Percentiles rank a stretch among this genome's conserved stretches.
Conservation (phyloP, 345 rosid genomes). For the Hypericum androsaemum region DNA sequence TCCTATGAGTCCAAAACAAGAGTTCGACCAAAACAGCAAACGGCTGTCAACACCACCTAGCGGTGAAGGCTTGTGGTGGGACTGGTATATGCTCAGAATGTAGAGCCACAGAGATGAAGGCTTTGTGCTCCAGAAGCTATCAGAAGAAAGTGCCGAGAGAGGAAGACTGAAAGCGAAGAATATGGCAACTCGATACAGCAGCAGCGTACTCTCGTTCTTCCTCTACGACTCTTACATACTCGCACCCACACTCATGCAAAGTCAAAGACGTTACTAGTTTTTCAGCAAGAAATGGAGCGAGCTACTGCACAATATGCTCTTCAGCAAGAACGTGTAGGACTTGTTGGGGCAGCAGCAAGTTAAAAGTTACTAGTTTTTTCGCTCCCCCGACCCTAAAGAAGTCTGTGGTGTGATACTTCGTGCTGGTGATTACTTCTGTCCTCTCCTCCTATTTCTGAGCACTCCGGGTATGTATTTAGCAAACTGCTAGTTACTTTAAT, state of each 20-base stretch:
- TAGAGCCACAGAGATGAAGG: constrained; percentile 93
- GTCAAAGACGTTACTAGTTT: constrained; percentile 3
- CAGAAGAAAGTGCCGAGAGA: constrained; percentile 62
- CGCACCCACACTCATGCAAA: background rate
- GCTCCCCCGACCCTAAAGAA: too few relatives aligned
- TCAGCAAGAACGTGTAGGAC: constrained; percentile 57
- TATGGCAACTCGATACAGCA: constrained; percentile 83
- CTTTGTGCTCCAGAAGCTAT: constrained; percentile 63
- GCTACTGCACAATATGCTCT: constrained; percentile 89
- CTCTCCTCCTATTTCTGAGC: too few relatives aligned
- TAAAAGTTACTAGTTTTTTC: constrained; percentile 35
- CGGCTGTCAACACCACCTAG: too few relatives aligned
- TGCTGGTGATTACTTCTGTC: too few relatives aligned
- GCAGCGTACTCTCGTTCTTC: constrained; percentile 51
- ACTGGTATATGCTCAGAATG: constrained; percentile 83
- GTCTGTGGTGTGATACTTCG: too few relatives aligned
- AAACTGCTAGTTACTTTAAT: too few relatives aligned
- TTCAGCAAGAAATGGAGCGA: constrained; percentile 74
- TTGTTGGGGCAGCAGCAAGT: constrained; percentile 72
- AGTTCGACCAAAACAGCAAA: too few relatives aligned
- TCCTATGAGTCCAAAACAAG: too few relatives aligned
- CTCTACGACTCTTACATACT: background rate
- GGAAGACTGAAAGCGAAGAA: constrained; percentile 69
- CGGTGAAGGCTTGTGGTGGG: constrained; percentile 72
- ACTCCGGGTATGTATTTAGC: too few relatives aligned